These are phyloP conservation scores for Raphanus sativus DNA, from an alignment of 345 rosid genomes.

Conservation along the genomic window DNA sequence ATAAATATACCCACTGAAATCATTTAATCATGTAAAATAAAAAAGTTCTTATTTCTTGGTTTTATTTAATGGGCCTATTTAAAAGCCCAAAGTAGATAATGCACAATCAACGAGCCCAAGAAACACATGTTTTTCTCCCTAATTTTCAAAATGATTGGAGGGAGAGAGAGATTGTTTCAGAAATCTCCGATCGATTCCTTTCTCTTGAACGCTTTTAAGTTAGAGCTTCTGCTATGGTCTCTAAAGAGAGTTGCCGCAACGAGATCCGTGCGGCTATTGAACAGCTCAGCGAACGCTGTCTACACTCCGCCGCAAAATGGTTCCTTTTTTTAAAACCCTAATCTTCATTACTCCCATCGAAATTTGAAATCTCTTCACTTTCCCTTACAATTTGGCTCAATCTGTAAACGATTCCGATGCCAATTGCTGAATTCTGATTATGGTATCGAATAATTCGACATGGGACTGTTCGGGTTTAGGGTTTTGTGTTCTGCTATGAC, in stretches of 20 bases:
- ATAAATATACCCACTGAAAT: no score
- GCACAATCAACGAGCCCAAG: neutral
- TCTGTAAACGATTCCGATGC: neutral
- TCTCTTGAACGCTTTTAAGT: neutral
- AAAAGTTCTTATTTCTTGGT: neutral
- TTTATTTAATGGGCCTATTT: neutral
- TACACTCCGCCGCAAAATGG: conserved; percentile 92
- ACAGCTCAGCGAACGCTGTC: conserved; percentile 84
- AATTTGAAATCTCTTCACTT: neutral
- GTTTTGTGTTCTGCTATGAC: neutral
- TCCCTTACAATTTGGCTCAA: neutral
- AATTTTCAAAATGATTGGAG: neutral
- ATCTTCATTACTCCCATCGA: neutral
- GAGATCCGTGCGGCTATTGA: conserved; percentile 79
- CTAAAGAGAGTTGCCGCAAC: conserved; percentile 76
- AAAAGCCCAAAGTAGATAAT: neutral
- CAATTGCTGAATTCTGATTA: neutral
- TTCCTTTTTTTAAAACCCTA: conserved; percentile 51
- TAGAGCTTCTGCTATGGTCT: conserved; percentile 49
- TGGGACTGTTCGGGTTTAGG: neutral
- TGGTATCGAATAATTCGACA: neutral
- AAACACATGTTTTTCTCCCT: neutral
- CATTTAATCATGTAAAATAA: no score
- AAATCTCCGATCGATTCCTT: neutral
- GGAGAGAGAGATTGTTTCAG: neutral